Evolutionary conservation across 257 asterid genomes (phyloP), one percentile per base, ranked within the genome.

Genomic region (Mentha longifolia): DNA sequence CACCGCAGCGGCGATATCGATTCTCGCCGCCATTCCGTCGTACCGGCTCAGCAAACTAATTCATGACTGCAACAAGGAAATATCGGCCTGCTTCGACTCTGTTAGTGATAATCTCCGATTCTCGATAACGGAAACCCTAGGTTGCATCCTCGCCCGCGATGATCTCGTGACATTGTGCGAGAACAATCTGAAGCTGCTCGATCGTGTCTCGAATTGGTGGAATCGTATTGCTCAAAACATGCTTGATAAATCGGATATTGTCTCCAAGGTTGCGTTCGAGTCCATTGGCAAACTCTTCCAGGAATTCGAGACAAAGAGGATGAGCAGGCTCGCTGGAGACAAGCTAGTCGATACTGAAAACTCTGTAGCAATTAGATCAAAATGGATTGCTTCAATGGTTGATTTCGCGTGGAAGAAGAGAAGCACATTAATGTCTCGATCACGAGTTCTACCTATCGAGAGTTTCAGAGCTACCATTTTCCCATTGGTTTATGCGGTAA

Each of bases 311-410:
- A 86, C 98, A 0, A 92, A 92, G 76, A 79, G 93, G 72, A 89
- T 89, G 98, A 92, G 98, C 54, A 81, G 98, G 41, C 85, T 92
- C 49, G 98, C 98, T 1, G 95, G 98, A 7, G 98, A 92, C 79
- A 92, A 92, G 81, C 84, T 92, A n/a, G 87, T 92, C 33, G 95
- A 86, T 79, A 92, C 92, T 51, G 98, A 92, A 70, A 92, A 92
- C 28, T 87, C 95, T 0, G 96, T 92, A 3, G 97, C 95, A 9
- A 85, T 92, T 72, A 78, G 97, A 42, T 89, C 97, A 3, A 88
- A 89, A 66, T 92, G 97, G 97, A 83, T 92, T 60, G 83, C 89
- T 0, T 83, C 86, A 2, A 89, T 86, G 96, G 91, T 86, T 54
- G 96, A 92, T 72, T 89, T 89, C 37, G 78, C 80, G 12, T 89